Percentiles rank a stretch among this genome's conserved stretches.
Conservation (phyloP, 352 stramenopile species). For the Phytophthora citricola region DNA sequence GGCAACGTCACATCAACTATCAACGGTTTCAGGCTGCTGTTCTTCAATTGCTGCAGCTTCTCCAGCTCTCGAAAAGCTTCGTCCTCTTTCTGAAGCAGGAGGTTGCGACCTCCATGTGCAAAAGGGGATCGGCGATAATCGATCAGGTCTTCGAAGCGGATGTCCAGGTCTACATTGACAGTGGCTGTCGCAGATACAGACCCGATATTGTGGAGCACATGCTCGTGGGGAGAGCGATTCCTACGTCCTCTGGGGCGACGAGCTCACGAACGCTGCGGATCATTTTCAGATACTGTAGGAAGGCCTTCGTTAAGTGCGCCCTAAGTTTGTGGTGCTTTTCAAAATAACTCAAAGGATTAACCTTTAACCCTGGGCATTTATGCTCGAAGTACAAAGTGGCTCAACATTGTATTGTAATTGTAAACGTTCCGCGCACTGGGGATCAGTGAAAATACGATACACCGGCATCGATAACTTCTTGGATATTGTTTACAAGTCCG, state of each 20-base stretch:
- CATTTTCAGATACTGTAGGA: conserved; percentile 29
- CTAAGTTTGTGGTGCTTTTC: conserved; percentile 13
- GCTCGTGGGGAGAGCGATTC: conserved; percentile 57
- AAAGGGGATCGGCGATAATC: conserved; percentile 53
- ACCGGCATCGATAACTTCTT: too few species aligned
- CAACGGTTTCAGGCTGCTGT: conserved; percentile 21
- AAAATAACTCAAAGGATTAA: too few species aligned
- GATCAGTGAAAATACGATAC: too few species aligned
- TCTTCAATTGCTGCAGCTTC: conserved; percentile 25
- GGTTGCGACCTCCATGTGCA: conserved; percentile 48
- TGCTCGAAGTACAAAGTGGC: too few species aligned
- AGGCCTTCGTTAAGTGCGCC: conserved; percentile 4
- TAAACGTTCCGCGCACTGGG: too few species aligned
- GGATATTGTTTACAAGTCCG: too few species aligned
- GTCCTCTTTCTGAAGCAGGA: conserved; percentile 73
- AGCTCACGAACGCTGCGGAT: conserved; percentile 61
- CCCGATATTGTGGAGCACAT: conserved; percentile 62
- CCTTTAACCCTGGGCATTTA: too few species aligned
- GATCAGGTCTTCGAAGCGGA: conserved; percentile 62
- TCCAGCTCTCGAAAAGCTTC: conserved; percentile 80
- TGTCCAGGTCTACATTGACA: conserved; percentile 17
- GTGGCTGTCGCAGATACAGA: conserved; percentile 1
- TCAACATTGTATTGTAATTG: too few species aligned
- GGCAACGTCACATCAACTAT: conserved; percentile 64
- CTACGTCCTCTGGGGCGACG: conserved; percentile 47